Percentiles rank a stretch among this genome's conserved stretches.
These are phyloP conservation scores for Aspergillus wentii DNA, from an alignment of 495 filamentous ascomycete species.

Conservation along the genomic window DNA sequence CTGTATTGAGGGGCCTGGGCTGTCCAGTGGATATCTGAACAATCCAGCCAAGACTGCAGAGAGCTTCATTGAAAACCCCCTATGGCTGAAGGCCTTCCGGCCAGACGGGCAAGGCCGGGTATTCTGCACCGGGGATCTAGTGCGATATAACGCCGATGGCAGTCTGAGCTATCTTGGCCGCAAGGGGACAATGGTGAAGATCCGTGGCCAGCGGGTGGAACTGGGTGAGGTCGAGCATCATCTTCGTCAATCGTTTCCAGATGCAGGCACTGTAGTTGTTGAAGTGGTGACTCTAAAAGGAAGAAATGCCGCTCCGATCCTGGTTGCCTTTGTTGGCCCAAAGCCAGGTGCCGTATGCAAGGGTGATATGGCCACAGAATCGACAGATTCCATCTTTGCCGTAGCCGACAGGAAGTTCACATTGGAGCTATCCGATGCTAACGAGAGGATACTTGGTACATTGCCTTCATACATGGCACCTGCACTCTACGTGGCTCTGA, in stretches of 20 bases:
- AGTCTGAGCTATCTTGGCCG: constrained; percentile 3
- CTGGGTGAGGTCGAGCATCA: constrained; percentile 33
- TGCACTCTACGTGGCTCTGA: constrained; percentile 23
- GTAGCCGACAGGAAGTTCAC: background rate
- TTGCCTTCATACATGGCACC: constrained; percentile 39
- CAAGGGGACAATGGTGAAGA: constrained; percentile 11
- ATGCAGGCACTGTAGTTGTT: constrained; percentile 1
- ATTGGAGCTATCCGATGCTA: background rate
- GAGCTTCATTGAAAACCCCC: background rate
- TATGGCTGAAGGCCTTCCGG: background rate
- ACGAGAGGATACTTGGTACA: background rate
- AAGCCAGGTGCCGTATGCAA: too few relatives aligned
- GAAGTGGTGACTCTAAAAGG: background rate
- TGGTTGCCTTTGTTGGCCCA: constrained; percentile 4
- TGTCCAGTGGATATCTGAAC: background rate
- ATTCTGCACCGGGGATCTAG: constrained; percentile 1
- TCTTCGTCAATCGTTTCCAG: constrained; percentile 7
- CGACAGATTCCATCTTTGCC: background rate
- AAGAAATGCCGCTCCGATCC: constrained; percentile 1
- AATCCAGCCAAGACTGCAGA: background rate
- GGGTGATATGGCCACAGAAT: too few relatives aligned
- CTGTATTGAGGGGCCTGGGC: background rate
- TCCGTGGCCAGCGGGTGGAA: constrained; percentile 35
- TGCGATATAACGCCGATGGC: constrained; percentile 4
- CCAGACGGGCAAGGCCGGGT: background rate